A percentile compares a stretch with the other conserved stretches of the same genome.
phyloP scores from a whole-genome alignment of 140 eudicot species.

The Ambrosia hybrid region DNA sequence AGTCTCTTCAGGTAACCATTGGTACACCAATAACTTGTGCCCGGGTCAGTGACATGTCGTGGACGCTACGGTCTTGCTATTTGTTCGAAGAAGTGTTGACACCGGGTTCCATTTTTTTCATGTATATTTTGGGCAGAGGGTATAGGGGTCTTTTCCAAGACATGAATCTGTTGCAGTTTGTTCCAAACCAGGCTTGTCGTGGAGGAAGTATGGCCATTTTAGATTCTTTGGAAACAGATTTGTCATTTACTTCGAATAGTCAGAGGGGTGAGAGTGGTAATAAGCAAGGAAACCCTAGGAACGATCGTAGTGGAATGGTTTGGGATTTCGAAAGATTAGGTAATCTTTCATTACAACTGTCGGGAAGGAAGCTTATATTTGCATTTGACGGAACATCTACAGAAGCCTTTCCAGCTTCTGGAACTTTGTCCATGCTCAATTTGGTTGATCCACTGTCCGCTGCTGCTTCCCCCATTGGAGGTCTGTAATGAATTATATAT shows the following conservation, averaged over 20 bases:
- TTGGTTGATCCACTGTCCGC: constrained; percentile 95
- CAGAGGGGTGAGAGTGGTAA: constrained; percentile 71
- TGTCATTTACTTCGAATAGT: constrained; percentile 51
- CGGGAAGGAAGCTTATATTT: constrained; percentile 50
- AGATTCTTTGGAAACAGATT: constrained; percentile 80
- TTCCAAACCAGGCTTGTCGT: constrained; percentile 97
- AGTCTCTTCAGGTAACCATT: constrained; percentile 85
- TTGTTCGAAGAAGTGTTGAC: constrained; percentile 95
- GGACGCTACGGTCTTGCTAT: constrained; percentile 88
- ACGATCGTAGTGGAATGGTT: constrained; percentile 82
- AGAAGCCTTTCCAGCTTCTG: constrained; percentile 79
- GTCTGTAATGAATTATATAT: constrained; percentile 27
- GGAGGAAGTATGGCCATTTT: constrained; percentile 97
- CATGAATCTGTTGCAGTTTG: constrained; percentile 77
- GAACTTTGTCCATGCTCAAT: constrained; percentile 91
- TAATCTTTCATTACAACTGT: not conserved
- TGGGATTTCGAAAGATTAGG: constrained; percentile 25
- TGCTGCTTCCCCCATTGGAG: constrained; percentile 99
- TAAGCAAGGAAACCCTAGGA: constrained; percentile 62
- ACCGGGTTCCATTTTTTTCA: constrained; percentile 90
- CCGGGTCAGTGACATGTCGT: constrained; percentile 62
- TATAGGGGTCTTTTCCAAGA: constrained; percentile 97
- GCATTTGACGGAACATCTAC: constrained; percentile 97
- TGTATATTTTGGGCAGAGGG: constrained; percentile 97
- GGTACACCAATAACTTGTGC: constrained; percentile 82